These are phyloP conservation scores for Colletotrichum gigasporum DNA, from an alignment of 2,329 filamentous ascomycete species.

Conservation along the genomic window DNA sequence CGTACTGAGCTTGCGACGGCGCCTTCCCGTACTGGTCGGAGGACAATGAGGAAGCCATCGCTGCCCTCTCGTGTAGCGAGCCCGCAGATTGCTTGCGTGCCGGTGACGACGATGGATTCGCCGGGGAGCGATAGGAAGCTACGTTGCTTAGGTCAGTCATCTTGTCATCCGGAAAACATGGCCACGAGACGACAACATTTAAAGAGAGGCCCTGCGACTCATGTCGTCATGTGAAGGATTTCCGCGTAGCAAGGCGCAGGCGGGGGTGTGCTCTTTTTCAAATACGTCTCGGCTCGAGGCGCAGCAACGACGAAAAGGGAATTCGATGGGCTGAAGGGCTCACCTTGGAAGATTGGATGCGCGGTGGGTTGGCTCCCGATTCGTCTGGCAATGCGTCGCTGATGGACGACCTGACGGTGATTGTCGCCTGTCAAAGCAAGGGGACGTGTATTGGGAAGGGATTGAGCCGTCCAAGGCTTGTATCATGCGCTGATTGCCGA, in stretches of 20 bases:
- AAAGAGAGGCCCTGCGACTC: not conserved
- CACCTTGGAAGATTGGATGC: slow-evolving; percentile 21
- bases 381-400: slow-evolving; percentile 24
- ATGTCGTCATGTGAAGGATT: slow-evolving; percentile 5
- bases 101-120: slow-evolving; percentile 43
- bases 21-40: slow-evolving; percentile 45
- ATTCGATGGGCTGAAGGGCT: slow-evolving; percentile 2
- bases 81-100: slow-evolving; percentile 42
- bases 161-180: not conserved
- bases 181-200: not conserved
- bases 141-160: slow-evolving; percentile 47
- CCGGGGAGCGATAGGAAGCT: slow-evolving; percentile 48
- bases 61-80: slow-evolving; percentile 43
- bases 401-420: not conserved
- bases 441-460: slow-evolving; percentile 8
- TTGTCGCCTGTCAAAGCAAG: slow-evolving; percentile 23
- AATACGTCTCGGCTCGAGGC: slow-evolving; percentile 9
- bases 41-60: slow-evolving; percentile 60
- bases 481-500: slow-evolving; percentile 12
- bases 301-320: not conserved
- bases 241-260: not conserved
- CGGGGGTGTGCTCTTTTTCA: slow-evolving; percentile 8
- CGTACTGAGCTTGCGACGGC: slow-evolving; percentile 38
- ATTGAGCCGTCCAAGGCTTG: slow-evolving; percentile 19
- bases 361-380: slow-evolving; percentile 16